These are phyloP conservation scores for Salix suchowensis DNA, from an alignment of 345 rosid genomes.

Conservation along the genomic window DNA sequence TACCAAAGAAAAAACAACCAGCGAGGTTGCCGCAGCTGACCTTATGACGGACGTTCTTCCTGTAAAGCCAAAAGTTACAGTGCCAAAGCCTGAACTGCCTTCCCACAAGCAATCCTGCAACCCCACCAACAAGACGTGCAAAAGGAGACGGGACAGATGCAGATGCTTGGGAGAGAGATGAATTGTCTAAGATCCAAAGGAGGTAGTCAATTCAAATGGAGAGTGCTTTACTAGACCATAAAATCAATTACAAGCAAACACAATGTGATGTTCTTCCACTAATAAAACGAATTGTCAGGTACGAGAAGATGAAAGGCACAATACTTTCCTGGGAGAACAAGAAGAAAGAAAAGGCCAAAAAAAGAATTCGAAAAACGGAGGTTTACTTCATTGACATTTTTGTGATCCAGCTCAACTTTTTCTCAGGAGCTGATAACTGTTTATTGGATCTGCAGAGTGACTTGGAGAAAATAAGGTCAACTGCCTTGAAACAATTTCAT, in stretches of 20 bases:
- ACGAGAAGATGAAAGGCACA: slow-evolving; percentile 37
- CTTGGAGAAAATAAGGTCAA: slow-evolving; percentile 34
- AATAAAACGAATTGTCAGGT: slow-evolving; percentile 40
- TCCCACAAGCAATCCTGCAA: slow-evolving; percentile 14
- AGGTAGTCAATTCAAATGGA: slow-evolving; percentile 27
- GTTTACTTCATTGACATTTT: slow-evolving; percentile 29
- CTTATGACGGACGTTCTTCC: neutral
- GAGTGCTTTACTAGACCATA: neutral
- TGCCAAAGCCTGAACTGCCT: slow-evolving; percentile 18
- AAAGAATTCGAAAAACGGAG: slow-evolving; percentile 48
- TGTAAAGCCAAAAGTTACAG: neutral
- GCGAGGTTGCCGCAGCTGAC: slow-evolving; percentile 5
- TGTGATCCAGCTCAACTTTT: neutral
- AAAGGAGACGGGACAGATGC: slow-evolving; percentile 29
- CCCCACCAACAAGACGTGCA: slow-evolving; percentile 13
- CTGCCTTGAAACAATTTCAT: slow-evolving; percentile 36
- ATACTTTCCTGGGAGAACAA: slow-evolving; percentile 58
- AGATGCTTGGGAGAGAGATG: slow-evolving; percentile 56
- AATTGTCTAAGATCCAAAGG: slow-evolving; percentile 43
- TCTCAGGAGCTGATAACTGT: neutral
- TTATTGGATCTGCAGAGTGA: slow-evolving; percentile 40
- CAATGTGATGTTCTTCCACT: neutral
- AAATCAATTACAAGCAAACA: neutral
- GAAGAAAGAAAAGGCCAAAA: slow-evolving; percentile 51
- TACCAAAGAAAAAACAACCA: slow-evolving; percentile 6